Evolutionary conservation across 2,329 filamentous ascomycete genomes (phyloP).

Genomic region (Pseudonectria foliicola): DNA sequence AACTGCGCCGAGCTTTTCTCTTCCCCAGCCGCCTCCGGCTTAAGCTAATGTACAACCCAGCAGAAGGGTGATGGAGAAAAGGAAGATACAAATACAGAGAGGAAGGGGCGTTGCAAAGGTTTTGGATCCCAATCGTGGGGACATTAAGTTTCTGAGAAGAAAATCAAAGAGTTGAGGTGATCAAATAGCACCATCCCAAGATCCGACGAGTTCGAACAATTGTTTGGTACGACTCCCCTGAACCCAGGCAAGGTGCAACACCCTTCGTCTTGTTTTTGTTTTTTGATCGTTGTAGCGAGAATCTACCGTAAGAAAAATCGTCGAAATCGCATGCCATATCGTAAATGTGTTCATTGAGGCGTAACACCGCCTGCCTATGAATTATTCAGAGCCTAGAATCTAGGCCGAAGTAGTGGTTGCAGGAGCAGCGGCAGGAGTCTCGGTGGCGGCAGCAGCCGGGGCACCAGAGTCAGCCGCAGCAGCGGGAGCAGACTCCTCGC

Average conservation of each 20-base stretch:
- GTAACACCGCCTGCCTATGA: slow-evolving; percentile 20
- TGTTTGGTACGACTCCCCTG: slow-evolving; percentile 18
- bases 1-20: slow-evolving; percentile 29
- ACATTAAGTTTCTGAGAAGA: slow-evolving; percentile 25
- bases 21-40: slow-evolving; percentile 23
- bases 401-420: slow-evolving; percentile 26
- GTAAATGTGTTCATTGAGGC: slow-evolving; percentile 28
- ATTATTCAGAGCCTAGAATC: slow-evolving; percentile 17
- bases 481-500: slow-evolving; percentile 30
- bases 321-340: slow-evolving; percentile 34
- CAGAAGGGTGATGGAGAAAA: slow-evolving; percentile 26
- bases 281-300: slow-evolving; percentile 24
- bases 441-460: slow-evolving; percentile 16
- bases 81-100: slow-evolving; percentile 29
- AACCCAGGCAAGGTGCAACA: slow-evolving; percentile 20
- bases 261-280: slow-evolving; percentile 15
- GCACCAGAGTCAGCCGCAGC: slow-evolving; percentile 22
- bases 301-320: slow-evolving; percentile 33
- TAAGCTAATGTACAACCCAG: slow-evolving; percentile 32
- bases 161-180: slow-evolving; percentile 18
- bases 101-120: slow-evolving; percentile 19
- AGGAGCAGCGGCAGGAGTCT: slow-evolving; percentile 21
- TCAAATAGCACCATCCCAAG: slow-evolving; percentile 21
- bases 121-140: slow-evolving; percentile 22
- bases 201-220: slow-evolving; percentile 21